Evolutionary conservation across 2,329 filamentous ascomycete species (phyloP), one percentile per base, ranked within the genome.

Genomic region (Aspergillus neoniger): DNA sequence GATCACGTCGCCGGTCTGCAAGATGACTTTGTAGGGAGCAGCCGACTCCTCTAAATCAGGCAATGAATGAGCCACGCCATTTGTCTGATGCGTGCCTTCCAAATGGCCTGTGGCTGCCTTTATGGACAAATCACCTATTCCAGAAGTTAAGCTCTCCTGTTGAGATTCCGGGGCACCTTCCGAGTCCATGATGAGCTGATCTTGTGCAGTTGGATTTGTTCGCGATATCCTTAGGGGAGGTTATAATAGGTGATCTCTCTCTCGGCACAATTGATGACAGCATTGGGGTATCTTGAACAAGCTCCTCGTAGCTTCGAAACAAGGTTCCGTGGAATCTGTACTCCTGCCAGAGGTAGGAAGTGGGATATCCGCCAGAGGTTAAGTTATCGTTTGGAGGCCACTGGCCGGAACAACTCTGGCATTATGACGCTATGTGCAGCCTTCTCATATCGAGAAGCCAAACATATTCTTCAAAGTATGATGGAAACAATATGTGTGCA

Each of bases 1-100:
- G 6, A 79, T 61, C 23, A 79, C 58, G 61, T 79, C 77, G 3
- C 75, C 76, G 30, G 69, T 62, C 1, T 55, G 50, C 2, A 67
- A 67, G 19, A 78, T 69, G 4, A 68, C 54, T 32, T 47, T 47
- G n/a, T 50, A 50, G n/a, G 25, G 47, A 17, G 47, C 47, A 30
- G 28, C n/a, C 10, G 47, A 32, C 25, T 50, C 23, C 15, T 17
- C 23, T n/a, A 28, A 6, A 2, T 50, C 47, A 17, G 47, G 47
- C 3, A 50, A 28, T n/a, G 17, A 12, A 23, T 44, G 12, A 17
- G 47, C 3, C 15, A n/a, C 47, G 6, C 25, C 23, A 15, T 28
- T 17, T n/a, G 15, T 10, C 44, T 25, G 44, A 25, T 23, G 3
- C 25, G 3, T n/a, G 23, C 14, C 5, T 17, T 50, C 47, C 4